Evolutionary conservation across 2,329 filamentous ascomycete genomes (phyloP).

Genomic region (Aurifilum marmelostoma): DNA sequence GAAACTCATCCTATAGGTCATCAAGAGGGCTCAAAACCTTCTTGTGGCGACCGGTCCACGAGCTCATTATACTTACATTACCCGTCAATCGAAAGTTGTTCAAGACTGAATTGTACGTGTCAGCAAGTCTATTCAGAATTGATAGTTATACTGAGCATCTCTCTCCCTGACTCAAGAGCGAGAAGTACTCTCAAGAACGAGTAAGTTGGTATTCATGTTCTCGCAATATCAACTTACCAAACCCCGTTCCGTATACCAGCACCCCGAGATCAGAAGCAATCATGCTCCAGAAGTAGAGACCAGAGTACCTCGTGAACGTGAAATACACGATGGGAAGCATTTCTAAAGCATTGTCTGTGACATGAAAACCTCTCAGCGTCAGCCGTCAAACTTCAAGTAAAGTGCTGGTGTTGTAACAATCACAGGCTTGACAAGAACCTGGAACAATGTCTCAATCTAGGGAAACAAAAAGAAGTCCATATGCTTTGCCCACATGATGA

Average conservation of each 20-base stretch:
- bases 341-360: slow-evolving; percentile 18
- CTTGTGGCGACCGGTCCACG: background rate
- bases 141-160: background rate
- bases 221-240: slow-evolving; percentile 39
- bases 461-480: background rate
- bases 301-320: slow-evolving; percentile 29
- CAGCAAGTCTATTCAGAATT: slow-evolving; percentile 35
- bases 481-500: background rate
- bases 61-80: slow-evolving; percentile 17
- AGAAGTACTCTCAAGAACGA: too few species aligned
- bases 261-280: slow-evolving; percentile 41
- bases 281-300: slow-evolving; percentile 47
- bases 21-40: background rate
- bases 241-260: slow-evolving; percentile 46
- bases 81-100: slow-evolving; percentile 39
- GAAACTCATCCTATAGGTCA: too few species aligned
- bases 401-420: background rate
- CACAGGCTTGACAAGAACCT: background rate
- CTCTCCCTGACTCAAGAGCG: background rate
- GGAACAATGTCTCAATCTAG: background rate
- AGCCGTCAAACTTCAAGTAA: background rate
- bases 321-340: slow-evolving; percentile 23
- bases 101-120: slow-evolving; percentile 43
- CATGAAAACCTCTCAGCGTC: background rate
- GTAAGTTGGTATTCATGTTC: background rate